Evolutionary conservation across 2,329 filamentous ascomycete genomes (phyloP).

Genomic region (Microsporum canis): DNA sequence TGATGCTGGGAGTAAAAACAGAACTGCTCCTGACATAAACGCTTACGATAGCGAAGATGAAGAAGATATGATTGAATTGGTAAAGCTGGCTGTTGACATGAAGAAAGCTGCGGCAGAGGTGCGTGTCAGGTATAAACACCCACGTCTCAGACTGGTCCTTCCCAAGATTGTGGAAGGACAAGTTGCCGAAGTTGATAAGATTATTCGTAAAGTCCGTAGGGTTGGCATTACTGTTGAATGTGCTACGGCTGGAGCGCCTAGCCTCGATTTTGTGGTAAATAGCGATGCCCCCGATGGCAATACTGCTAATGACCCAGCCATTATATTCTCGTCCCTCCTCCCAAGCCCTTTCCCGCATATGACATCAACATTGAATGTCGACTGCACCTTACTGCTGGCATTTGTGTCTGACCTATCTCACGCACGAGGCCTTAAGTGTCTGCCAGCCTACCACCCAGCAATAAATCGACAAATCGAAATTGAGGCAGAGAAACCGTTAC

Average conservation of each 20-base stretch:
- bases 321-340: constrained; percentile 26
- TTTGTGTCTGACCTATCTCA: constrained; percentile 65
- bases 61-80: constrained; percentile 46
- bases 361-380: constrained; percentile 37
- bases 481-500: constrained; percentile 50
- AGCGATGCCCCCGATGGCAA: constrained; percentile 1
- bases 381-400: constrained; percentile 57
- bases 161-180: constrained; percentile 45
- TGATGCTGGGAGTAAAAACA: constrained; percentile 17
- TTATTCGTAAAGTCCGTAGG: constrained; percentile 45
- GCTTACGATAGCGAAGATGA: constrained; percentile 36
- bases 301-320: neutral
- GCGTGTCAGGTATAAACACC: constrained; percentile 49
- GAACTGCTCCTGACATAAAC: constrained; percentile 19
- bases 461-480: constrained; percentile 54
- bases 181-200: constrained; percentile 43
- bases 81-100: constrained; percentile 50
- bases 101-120: constrained; percentile 46
- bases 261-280: neutral
- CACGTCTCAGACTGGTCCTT: constrained; percentile 49
- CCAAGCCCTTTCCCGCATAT: constrained; percentile 32
- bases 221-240: constrained; percentile 38
- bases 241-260: constrained; percentile 13
- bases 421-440: constrained; percentile 31
- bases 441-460: constrained; percentile 47